phyloP scores from a whole-genome alignment of 228 moss, liverwort and hornwort species.

The Sphagnum magellanicum region DNA sequence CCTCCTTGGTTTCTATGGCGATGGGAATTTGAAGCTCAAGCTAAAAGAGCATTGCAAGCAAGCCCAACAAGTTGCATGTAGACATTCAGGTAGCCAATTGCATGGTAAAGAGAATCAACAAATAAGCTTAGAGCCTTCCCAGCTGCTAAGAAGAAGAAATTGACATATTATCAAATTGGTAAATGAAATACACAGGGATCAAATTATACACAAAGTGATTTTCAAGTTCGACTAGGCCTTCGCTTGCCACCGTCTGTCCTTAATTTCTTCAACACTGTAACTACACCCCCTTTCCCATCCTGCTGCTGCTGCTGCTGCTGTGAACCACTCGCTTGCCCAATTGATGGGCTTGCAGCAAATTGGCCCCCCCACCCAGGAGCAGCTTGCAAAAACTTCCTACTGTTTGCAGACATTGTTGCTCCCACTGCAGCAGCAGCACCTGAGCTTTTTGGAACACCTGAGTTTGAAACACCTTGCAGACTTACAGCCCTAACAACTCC shows the following conservation, averaged over 20 bases:
- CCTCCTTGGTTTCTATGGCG: no score
- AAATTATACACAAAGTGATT: constrained; percentile 53
- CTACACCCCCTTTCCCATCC: constrained; percentile 41
- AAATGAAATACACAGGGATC: neutral
- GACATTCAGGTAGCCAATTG: no score
- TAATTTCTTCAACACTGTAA: constrained; percentile 73
- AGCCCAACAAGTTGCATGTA: no score
- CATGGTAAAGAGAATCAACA: no score
- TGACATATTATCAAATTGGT: no score
- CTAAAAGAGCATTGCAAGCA: no score
- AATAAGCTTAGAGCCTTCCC: no score
- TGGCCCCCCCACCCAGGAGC: constrained; percentile 30
- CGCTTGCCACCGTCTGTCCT: constrained; percentile 75
- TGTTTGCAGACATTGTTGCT: constrained; percentile 8
- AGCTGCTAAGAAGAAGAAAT: no score
- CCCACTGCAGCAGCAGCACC: constrained; percentile 2
- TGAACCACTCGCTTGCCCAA: constrained; percentile 47
- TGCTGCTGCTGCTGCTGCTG: constrained; percentile 12
- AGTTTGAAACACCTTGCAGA: constrained; percentile 36
- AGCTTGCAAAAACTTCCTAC: constrained; percentile 14
- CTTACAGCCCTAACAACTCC: constrained; percentile 59
- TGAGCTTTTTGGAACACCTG: constrained; percentile 38
- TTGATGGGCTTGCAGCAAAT: constrained; percentile 38
- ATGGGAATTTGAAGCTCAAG: no score
- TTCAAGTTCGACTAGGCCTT: constrained; percentile 68